Percentiles rank a stretch among this genome's conserved stretches.
These are phyloP conservation scores for Rosa lucieae DNA, from an alignment of 306 rosid genomes.

Conservation along the genomic window DNA sequence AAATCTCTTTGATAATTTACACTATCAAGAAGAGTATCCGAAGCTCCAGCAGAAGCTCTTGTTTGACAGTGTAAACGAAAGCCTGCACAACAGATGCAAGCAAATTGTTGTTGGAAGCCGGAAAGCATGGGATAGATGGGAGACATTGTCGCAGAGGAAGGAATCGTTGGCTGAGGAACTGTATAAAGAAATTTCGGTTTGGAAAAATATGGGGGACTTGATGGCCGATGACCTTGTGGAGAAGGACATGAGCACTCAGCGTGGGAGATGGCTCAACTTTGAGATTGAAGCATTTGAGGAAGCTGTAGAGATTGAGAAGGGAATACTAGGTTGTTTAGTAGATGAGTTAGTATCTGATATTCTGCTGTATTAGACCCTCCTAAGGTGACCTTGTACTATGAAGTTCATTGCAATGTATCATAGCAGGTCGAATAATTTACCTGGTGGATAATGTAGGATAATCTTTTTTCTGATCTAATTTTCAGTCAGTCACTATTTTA, in stretches of 20 bases:
- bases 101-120: slow-evolving; percentile 48
- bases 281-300: slow-evolving; percentile 63
- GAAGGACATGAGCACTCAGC: slow-evolving; percentile 73
- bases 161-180: slow-evolving; percentile 58
- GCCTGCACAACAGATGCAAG: slow-evolving; percentile 46
- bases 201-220: slow-evolving; percentile 58
- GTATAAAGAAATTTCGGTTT: slow-evolving; percentile 51
- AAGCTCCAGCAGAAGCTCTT: slow-evolving; percentile 55
- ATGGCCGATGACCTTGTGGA: slow-evolving; percentile 73
- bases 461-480: slow-evolving; percentile 9
- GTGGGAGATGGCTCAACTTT: slow-evolving; percentile 78
- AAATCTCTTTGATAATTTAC: slow-evolving; percentile 55
- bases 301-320: slow-evolving; percentile 56
- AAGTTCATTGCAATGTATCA: not conserved
- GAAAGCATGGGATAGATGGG: slow-evolving; percentile 51
- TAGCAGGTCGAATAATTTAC: slow-evolving; percentile 23
- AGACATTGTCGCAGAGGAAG: slow-evolving; percentile 38
- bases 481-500: not conserved
- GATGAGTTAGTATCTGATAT: slow-evolving; percentile 68
- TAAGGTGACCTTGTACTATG: slow-evolving; percentile 8
- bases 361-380: slow-evolving; percentile 30
- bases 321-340: slow-evolving; percentile 48
- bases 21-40: slow-evolving; percentile 43
- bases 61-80: slow-evolving; percentile 59
- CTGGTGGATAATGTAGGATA: slow-evolving; percentile 15